Evolutionary conservation across 1,284 basidiomycete species (phyloP).

Genomic region (Apiotrichum siamense): DNA sequence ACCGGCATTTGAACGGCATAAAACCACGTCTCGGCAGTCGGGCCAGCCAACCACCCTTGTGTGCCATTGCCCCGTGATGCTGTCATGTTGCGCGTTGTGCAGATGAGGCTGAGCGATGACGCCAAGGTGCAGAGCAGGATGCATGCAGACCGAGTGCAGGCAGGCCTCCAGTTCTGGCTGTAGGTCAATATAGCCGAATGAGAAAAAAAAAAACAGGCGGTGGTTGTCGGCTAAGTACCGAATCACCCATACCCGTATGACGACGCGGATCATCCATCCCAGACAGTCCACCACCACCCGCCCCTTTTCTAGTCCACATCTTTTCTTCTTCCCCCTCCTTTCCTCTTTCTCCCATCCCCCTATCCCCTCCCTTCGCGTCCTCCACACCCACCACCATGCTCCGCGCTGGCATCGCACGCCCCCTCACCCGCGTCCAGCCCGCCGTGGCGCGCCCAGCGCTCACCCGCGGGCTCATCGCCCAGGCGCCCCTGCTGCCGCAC

Average conservation of each 20-base stretch:
- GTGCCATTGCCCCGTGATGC: too few relatives aligned
- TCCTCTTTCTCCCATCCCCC: background rate
- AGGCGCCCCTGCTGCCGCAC: conserved; percentile 26
- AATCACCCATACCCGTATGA: background rate
- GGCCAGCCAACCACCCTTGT: too few relatives aligned
- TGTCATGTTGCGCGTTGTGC: too few relatives aligned
- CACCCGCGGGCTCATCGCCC: conserved; percentile 35
- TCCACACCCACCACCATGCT: background rate
- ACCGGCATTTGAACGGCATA: too few relatives aligned
- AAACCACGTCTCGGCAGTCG: too few relatives aligned
- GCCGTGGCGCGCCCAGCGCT: background rate
- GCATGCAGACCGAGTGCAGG: background rate
- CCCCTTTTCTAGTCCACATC: background rate
- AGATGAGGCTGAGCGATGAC: too few relatives aligned
- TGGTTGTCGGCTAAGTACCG: background rate
- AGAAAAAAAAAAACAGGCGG: background rate
- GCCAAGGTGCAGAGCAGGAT: too few relatives aligned
- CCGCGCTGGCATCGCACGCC: background rate
- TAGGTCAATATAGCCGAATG: too few relatives aligned
- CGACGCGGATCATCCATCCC: background rate
- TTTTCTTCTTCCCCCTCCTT: background rate
- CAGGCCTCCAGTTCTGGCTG: background rate
- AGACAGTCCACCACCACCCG: background rate
- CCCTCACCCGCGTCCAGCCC: background rate
- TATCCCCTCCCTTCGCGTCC: background rate